Evolutionary conservation across 768 basidiomycete species (phyloP).

Genomic region (Pleurotus citrinopileatus): DNA sequence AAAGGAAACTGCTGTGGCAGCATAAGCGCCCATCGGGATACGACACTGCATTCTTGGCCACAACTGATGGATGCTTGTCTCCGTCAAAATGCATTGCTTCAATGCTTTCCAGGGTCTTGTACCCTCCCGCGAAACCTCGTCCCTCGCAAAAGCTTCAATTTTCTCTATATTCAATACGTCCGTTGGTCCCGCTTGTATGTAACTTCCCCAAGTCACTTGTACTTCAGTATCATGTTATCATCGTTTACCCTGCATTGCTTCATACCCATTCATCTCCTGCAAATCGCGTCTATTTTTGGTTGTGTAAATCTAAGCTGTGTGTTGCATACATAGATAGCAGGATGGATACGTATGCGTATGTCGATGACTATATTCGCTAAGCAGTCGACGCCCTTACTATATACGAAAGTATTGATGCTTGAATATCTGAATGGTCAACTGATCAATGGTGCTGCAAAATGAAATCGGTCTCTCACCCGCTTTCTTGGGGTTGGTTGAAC

Average conservation of each 20-base stretch:
- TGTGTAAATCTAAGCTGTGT: too few species aligned
- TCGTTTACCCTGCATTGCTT: neutral
- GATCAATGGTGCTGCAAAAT: slow-evolving; percentile 2
- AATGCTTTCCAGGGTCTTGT: neutral
- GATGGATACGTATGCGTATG: neutral
- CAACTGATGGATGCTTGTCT: too few species aligned
- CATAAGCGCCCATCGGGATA: neutral
- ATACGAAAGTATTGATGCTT: slow-evolving; percentile 3
- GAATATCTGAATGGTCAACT: neutral
- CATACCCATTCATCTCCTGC: neutral
- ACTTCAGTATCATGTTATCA: neutral
- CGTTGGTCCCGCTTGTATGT: neutral
- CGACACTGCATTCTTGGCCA: too few species aligned
- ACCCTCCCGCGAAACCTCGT: neutral
- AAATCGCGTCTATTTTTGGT: neutral
- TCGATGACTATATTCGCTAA: neutral
- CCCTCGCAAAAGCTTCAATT: neutral
- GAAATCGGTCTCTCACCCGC: neutral
- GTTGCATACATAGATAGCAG: neutral
- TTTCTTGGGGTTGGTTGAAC: neutral
- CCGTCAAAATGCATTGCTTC: neutral
- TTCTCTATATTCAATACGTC: neutral
- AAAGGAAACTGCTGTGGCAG: slow-evolving; percentile 3
- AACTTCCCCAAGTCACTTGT: neutral
- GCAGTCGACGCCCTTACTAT: neutral